Base-by-base conservation (phyloP, 1,139 yeast species). In the Blastobotrys proliferans region DNA sequence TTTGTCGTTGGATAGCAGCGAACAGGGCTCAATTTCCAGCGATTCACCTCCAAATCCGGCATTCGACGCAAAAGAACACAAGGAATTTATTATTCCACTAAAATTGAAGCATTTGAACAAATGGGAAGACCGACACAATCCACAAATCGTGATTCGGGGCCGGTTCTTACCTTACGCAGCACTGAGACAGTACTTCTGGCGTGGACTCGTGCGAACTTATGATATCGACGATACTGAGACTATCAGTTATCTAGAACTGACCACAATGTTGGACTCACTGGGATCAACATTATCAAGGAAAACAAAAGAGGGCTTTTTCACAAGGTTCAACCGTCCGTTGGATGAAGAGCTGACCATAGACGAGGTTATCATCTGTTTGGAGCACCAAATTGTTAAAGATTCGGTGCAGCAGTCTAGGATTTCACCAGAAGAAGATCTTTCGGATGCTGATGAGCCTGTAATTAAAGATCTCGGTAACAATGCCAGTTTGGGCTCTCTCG, bases 181-280 rank as follows among this genome's bases (percentile, higher is more conserved):
- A 2, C 67, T 88, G 44, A 71, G 92, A 47, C 76, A 75, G 50
- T 78, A 79, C 44, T 76, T 88, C 52, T 87, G 95, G 94, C 64
- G 71, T 28, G 71, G 77, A 5, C 67, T 86, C 16, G 68, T 86
- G 22, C 70, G 70, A 19, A 77, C 77, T 46, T 83, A 75, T 56
- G 77, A 69, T 39, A 59, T 64, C 13, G 70, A 69, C 47, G 74
- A 67, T 16, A 67, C 67, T 2, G 64, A 64, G 1, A 60, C 63
- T 3, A 70, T 78, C 52, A 81, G 79, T 54, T 69, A 70, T 40
- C 65, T 76, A 40, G 87, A 81, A 55, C 61, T 83, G 25, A 69
- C 70, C 3, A 70, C 82, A 0, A 68, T 83, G 56, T 66, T 83
- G 35, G 85, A 80, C 49, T 68, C 82, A 0, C 61, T 83, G 33